Percentiles rank a stretch among this genome's conserved stretches.
These are phyloP conservation scores for Diaporthe nobilis DNA, from an alignment of 2,329 filamentous ascomycete genomes.

Conservation along the genomic window DNA sequence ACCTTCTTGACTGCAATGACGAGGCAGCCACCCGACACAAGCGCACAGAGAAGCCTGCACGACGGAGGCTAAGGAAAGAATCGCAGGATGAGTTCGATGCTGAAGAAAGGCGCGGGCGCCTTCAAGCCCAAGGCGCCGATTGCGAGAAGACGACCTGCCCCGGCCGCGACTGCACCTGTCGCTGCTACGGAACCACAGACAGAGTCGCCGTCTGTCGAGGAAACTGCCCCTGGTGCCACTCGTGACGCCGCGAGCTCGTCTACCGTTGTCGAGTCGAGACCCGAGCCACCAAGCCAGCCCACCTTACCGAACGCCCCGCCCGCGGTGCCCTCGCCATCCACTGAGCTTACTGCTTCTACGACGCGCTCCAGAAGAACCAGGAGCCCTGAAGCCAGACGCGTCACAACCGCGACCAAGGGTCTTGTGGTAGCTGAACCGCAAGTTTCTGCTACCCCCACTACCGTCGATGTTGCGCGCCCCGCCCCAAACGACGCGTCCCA, in stretches of 20 bases:
- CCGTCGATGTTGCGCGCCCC: not conserved
- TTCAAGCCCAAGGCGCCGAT: conserved; percentile 80
- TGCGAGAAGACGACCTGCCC: conserved; percentile 64
- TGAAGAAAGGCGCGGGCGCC: conserved; percentile 73
- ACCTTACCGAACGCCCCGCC: not conserved
- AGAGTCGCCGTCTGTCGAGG: conserved; percentile 41
- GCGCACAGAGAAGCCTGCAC: conserved; percentile 26
- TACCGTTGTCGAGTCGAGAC: conserved; percentile 21
- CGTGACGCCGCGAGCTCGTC: conserved; percentile 30
- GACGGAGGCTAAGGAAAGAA: conserved; percentile 38
- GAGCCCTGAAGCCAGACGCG: conserved; percentile 31
- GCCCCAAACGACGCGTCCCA: not conserved
- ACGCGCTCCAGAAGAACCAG: not conserved
- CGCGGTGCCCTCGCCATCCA: not conserved
- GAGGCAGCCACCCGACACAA: conserved; percentile 3
- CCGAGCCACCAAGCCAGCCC: not conserved
- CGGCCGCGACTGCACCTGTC: conserved; percentile 52
- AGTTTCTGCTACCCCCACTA: not conserved
- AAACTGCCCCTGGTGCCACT: conserved; percentile 31
- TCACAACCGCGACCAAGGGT: not conserved
- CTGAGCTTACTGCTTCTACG: not conserved
- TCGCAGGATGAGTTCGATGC: conserved; percentile 74
- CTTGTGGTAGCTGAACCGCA: not conserved
- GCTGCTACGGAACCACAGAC: conserved; percentile 43
- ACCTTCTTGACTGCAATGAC: conserved; percentile 36